A percentile compares a stretch with the other conserved stretches of the same genome.
Conservation (phyloP, 139 green algal genomes). For the Volvox reticuliferus region DNA sequence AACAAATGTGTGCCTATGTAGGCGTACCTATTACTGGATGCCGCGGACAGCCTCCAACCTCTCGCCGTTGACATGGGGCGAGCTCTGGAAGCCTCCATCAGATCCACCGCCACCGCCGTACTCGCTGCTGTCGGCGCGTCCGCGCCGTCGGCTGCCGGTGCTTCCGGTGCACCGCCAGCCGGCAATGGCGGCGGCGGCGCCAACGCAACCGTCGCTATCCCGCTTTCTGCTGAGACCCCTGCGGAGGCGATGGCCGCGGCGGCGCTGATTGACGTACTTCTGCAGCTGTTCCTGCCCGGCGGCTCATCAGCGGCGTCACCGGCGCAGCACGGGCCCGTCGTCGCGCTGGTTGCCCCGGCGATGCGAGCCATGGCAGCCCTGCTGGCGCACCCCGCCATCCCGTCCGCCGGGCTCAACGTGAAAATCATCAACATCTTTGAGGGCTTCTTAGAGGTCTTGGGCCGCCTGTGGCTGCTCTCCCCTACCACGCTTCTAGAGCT, state of each 20-base stretch:
- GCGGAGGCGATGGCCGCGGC: slow-evolving; percentile 63
- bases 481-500: slow-evolving; percentile 30
- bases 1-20: too few species aligned
- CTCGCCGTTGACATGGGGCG: slow-evolving; percentile 19
- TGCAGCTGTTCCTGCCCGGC: slow-evolving; percentile 52
- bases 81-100: slow-evolving; percentile 13
- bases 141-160: neutral
- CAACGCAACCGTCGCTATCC: neutral
- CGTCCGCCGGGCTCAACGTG: slow-evolving; percentile 39
- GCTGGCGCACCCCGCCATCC: slow-evolving; percentile 48
- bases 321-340: slow-evolving; percentile 30
- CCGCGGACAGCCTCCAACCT: slow-evolving; percentile 28
- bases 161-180: neutral
- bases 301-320: neutral
- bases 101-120: neutral
- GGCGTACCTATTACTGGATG: slow-evolving; percentile 71
- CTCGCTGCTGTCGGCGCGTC: slow-evolving; percentile 1
- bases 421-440: slow-evolving; percentile 61
- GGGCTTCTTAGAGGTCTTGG: slow-evolving; percentile 65
- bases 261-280: slow-evolving; percentile 65
- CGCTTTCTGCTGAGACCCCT: slow-evolving; percentile 56
- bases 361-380: slow-evolving; percentile 58
- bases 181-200: neutral
- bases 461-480: slow-evolving; percentile 42
- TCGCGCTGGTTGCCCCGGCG: slow-evolving; percentile 50